Evolutionary conservation across 2,329 filamentous ascomycete species (phyloP).

Genomic region (Ophiosphaerella korrae): DNA sequence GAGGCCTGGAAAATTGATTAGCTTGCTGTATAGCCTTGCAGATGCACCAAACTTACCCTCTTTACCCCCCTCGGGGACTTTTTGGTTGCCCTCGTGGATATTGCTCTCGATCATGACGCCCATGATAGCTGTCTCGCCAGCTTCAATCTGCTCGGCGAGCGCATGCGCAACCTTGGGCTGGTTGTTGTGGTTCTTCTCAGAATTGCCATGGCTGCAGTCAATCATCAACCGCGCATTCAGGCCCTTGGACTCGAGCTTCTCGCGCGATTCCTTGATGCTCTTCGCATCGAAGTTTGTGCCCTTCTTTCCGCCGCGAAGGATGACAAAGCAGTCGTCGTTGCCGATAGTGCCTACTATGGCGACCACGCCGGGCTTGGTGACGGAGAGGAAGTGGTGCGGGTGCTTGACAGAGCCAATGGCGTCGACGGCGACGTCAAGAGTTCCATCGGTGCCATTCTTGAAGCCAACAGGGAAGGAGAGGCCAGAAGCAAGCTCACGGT

Average conservation of each 20-base stretch:
- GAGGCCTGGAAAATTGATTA: conserved; percentile 59
- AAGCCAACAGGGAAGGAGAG: conserved; percentile 97
- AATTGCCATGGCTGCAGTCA: conserved; percentile 97
- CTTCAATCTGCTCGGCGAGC: conserved; percentile 81
- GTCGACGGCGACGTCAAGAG: conserved; percentile 86
- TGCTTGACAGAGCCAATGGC: conserved; percentile 91
- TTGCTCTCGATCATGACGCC: conserved; percentile 99
- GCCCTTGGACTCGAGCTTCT: conserved; percentile 74
- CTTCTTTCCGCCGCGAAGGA: conserved; percentile 87
- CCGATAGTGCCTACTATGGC: conserved; percentile 93
- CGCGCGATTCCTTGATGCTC: conserved; percentile 84
- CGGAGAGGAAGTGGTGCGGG: conserved; percentile 94
- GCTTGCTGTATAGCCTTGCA: neutral
- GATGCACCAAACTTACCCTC: conserved; percentile 20
- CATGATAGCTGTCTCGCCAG: conserved; percentile 86
- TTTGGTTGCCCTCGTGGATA: conserved; percentile 93
- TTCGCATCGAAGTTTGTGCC: conserved; percentile 92
- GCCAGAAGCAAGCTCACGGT: conserved; percentile 91
- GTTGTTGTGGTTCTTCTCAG: conserved; percentile 93
- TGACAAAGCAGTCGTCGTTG: conserved; percentile 97
- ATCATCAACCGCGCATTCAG: conserved; percentile 86
- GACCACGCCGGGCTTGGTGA: conserved; percentile 94
- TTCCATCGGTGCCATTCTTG: conserved; percentile 98
- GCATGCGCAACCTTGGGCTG: conserved; percentile 89
- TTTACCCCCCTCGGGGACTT: conserved; percentile 86